phyloP scores from a whole-genome alignment of 768 basidiomycete species.

The Suillus fuscotomentosus region DNA sequence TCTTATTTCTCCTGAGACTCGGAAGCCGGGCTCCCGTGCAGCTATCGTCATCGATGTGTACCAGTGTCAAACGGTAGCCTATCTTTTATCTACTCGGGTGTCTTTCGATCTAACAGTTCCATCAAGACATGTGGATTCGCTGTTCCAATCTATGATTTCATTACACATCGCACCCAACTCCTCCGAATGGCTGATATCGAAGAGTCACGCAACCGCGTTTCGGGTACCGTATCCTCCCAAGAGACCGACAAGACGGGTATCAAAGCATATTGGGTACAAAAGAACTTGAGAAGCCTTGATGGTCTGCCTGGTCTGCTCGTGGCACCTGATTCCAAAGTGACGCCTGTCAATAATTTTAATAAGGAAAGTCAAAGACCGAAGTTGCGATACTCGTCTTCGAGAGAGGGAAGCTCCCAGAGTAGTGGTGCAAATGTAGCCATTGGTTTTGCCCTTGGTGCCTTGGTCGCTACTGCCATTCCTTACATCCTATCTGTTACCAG shows the following conservation, averaged over 20 bases:
- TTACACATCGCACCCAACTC: constrained; percentile 53
- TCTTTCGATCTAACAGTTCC: background rate
- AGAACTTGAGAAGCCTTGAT: constrained; percentile 54
- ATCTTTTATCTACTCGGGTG: background rate
- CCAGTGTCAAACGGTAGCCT: constrained; percentile 47
- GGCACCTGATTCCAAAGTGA: constrained; percentile 17
- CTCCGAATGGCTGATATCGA: constrained; percentile 39
- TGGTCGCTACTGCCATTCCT: constrained; percentile 10
- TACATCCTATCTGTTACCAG: background rate
- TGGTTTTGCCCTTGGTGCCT: constrained; percentile 19
- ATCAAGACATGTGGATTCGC: constrained; percentile 63
- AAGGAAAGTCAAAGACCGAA: constrained; percentile 12
- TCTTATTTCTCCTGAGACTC: constrained; percentile 45
- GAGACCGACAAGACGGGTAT: constrained; percentile 34
- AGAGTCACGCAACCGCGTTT: constrained; percentile 39
- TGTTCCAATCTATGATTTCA: constrained; percentile 61
- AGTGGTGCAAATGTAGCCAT: constrained; percentile 5
- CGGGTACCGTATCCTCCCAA: background rate
- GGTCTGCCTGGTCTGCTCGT: constrained; percentile 51
- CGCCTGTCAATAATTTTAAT: constrained; percentile 20
- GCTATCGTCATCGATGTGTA: constrained; percentile 60
- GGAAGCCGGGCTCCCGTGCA: constrained; percentile 59
- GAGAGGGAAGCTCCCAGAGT: background rate
- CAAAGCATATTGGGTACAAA: constrained; percentile 48
- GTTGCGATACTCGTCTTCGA: background rate